A percentile compares a stretch with the other conserved stretches of the same genome.
phyloP scores from a whole-genome alignment of 1,284 basidiomycete genomes.

The Moniliophthora roreri region DNA sequence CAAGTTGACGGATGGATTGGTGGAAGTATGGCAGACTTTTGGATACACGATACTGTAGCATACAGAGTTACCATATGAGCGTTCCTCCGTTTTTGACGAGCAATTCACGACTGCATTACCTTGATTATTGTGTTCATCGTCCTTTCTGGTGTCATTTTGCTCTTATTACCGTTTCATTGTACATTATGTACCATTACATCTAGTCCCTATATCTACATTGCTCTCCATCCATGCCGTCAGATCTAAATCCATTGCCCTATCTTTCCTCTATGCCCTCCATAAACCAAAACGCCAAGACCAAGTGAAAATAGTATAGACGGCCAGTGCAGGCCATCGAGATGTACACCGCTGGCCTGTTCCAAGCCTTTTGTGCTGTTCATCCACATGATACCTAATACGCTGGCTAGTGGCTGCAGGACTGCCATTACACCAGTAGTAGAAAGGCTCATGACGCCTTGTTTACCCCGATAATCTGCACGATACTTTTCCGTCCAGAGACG shows the following conservation, averaged over 20 bases:
- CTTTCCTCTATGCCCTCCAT: neutral
- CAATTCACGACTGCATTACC: neutral
- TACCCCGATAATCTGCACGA: conserved; percentile 7
- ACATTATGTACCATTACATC: no score
- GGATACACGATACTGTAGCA: no score
- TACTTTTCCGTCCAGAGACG: conserved; percentile 9
- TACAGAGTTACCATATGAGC: conserved; percentile 29
- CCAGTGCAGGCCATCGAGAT: neutral
- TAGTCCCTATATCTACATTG: no score
- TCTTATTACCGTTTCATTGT: no score
- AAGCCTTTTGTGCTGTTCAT: neutral
- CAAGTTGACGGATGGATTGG: conserved; percentile 59
- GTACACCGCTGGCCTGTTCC: neutral
- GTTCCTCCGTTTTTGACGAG: neutral
- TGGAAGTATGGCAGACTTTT: conserved; percentile 56
- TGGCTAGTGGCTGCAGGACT: neutral
- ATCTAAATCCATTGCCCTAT: neutral
- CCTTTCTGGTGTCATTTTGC: no score
- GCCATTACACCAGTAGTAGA: neutral
- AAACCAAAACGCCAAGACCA: neutral
- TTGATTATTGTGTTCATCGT: no score
- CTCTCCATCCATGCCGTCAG: no score
- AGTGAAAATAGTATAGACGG: neutral
- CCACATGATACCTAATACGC: neutral
- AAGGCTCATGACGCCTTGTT: neutral